Base-by-base conservation (phyloP, 2,329 filamentous ascomycete genomes). In the Fusarium annulatum region DNA sequence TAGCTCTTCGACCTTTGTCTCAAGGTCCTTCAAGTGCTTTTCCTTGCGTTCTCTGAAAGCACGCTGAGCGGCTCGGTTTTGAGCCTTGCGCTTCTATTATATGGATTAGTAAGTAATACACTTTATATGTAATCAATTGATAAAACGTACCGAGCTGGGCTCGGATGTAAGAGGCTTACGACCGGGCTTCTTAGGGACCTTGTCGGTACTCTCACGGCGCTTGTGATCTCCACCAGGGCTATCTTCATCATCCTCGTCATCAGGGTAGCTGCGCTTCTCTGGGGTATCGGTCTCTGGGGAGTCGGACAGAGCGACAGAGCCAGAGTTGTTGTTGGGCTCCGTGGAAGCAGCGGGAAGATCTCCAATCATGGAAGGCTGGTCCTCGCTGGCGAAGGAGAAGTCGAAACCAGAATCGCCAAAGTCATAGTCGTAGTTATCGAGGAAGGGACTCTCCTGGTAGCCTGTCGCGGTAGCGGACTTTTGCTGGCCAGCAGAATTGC, bases 31-130 rank as follows among this genome's bases (percentile, higher is more conserved):
- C 53, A 97, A 82, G 78, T 97, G 95, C 85, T 93, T 96, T 82
- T 98, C 95, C 84, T 98, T 98, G 72, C 95, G 93, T 82, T 98
- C 95, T 61, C 95, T 91, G 88, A 98, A 98, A 11, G 95, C 95
- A 66, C 95, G 90, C 83, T 98, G 95, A 9, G 95, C 95, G 16
- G 95, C 95, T 75, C 95, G 90, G 76, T 98, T 98, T 80, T 98
- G 95, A 15, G 96, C 96, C 85, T 99, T 99, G 77, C 95, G 92
- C 85, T 97, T 97, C 94, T 97, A 72, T 39, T 19, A 12, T 41
- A 19, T 39, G 26, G 18, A 58, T 74, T 66, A 74, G 72, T 57
- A 75, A 36, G 34, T 66, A 23, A 61, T 30, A 48, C 19, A 18
- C 45, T 45, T 10, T 30, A 49, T 28, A 48, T 34, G 33, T 16